These are phyloP conservation scores for Leishmania lainsoni DNA, from an alignment of 208 protist genomes.

Conservation along the genomic window DNA sequence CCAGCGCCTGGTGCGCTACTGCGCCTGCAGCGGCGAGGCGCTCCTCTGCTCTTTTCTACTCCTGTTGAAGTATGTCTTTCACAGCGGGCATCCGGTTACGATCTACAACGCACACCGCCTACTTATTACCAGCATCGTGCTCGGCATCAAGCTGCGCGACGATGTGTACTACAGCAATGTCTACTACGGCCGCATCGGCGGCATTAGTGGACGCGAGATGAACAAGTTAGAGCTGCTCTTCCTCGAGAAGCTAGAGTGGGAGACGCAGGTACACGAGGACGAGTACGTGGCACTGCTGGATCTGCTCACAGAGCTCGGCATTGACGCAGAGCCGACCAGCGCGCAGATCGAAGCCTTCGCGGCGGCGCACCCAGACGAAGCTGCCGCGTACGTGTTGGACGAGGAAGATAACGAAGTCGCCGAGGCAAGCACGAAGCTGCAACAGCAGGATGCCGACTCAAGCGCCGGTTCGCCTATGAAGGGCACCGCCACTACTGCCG, in stretches of 20 bases:
- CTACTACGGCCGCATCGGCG: conserved; percentile 93
- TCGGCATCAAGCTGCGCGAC: conserved; percentile 94
- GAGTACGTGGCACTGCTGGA: conserved; percentile 54
- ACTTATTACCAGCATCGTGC: conserved; percentile 86
- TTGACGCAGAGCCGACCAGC: conserved; percentile 23
- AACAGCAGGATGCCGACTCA: neutral
- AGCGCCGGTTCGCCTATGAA: neutral
- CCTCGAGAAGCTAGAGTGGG: conserved; percentile 77
- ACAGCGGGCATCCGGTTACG: conserved; percentile 77
- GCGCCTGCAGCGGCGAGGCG: conserved; percentile 79
- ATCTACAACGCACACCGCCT: conserved; percentile 93
- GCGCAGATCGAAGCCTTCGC: conserved; percentile 39
- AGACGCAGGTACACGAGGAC: conserved; percentile 62
- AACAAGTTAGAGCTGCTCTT: conserved; percentile 93
- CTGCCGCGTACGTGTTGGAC: conserved; percentile 31
- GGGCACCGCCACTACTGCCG: neutral
- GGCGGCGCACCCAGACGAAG: conserved; percentile 25
- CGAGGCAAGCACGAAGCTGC: conserved; percentile 18
- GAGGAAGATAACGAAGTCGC: conserved; percentile 31
- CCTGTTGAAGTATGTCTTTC: conserved; percentile 82
- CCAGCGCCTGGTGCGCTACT: conserved; percentile 86
- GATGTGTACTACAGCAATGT: conserved; percentile 93
- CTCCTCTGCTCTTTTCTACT: conserved; percentile 90
- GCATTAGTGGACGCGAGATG: conserved; percentile 83
- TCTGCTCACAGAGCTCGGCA: conserved; percentile 38